These are phyloP conservation scores for Sanguinoderma infundibulare DNA, from an alignment of 1,284 basidiomycete species.

Conservation along the genomic window DNA sequence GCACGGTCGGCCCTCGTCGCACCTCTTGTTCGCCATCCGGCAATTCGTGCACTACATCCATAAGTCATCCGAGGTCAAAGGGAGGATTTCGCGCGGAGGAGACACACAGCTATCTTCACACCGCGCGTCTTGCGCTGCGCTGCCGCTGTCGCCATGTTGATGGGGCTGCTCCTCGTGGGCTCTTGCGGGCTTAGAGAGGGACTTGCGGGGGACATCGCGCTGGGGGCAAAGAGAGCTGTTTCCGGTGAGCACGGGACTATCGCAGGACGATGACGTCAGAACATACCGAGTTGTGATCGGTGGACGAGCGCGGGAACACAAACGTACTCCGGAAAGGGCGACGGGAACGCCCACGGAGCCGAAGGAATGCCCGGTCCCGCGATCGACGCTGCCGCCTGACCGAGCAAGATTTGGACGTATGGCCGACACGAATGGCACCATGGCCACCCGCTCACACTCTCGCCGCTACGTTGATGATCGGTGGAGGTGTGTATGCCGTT, in stretches of 20 bases:
- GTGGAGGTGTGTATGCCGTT: neutral
- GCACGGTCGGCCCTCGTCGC: constrained; percentile 23
- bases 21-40: constrained; percentile 17
- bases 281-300: constrained; percentile 19
- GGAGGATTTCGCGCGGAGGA: neutral
- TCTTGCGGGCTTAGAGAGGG: neutral
- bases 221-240: neutral
- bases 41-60: constrained; percentile 21
- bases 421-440: constrained; percentile 17
- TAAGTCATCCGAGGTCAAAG: constrained; percentile 4
- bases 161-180: neutral
- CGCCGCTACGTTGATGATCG: neutral
- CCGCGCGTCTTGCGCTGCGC: constrained; percentile 14
- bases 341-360: neutral
- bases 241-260: neutral
- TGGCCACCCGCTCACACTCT: constrained; percentile 1
- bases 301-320: constrained; percentile 16
- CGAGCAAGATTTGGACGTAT: neutral
- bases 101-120: constrained; percentile 22
- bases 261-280: neutral
- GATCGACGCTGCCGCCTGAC: neutral
- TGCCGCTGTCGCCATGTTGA: neutral
- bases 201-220: neutral
- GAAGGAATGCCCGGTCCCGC: neutral
- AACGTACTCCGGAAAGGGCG: constrained; percentile 11